phyloP scores from a whole-genome alignment of 768 basidiomycete species.

The Cytidiella melzeri region DNA sequence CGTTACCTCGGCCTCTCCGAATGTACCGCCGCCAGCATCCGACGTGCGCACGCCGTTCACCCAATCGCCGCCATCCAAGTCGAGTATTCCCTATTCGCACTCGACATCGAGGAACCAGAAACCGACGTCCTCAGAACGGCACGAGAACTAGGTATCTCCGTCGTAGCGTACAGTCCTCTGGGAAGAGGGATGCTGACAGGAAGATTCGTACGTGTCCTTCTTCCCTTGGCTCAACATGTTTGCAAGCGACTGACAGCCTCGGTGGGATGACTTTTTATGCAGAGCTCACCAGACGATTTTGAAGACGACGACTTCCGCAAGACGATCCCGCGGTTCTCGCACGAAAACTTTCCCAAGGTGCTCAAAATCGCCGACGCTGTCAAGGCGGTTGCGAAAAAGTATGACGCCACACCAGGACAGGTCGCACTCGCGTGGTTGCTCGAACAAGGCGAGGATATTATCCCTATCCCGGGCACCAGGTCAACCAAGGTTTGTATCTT shows the following conservation, averaged over 20 bases:
- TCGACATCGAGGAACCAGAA: slow-evolving; percentile 24
- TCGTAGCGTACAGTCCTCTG: slow-evolving; percentile 31
- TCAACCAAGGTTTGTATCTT: slow-evolving; percentile 14
- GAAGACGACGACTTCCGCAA: slow-evolving; percentile 23
- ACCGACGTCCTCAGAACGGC: slow-evolving; percentile 21
- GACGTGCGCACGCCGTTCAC: slow-evolving; percentile 29
- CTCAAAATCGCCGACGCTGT: slow-evolving; percentile 22
- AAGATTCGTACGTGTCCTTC: slow-evolving; percentile 17
- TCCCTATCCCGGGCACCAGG: slow-evolving; percentile 25
- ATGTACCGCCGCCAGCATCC: slow-evolving; percentile 25
- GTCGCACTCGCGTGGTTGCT: slow-evolving; percentile 29
- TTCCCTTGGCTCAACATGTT: slow-evolving; percentile 8
- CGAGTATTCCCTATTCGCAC: slow-evolving; percentile 27
- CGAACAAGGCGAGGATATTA: slow-evolving; percentile 25
- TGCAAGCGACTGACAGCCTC: background rate
- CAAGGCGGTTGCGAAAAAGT: slow-evolving; percentile 15
- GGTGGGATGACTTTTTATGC: slow-evolving; percentile 3
- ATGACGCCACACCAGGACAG: slow-evolving; percentile 27
- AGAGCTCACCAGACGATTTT: slow-evolving; percentile 28
- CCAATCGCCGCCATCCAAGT: slow-evolving; percentile 28
- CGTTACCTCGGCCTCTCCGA: slow-evolving; percentile 34
- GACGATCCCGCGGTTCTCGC: slow-evolving; percentile 18
- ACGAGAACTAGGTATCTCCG: slow-evolving; percentile 28
- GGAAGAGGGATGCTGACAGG: slow-evolving; percentile 30
- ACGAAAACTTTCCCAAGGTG: slow-evolving; percentile 38